Base-by-base conservation (phyloP, 2,329 filamentous ascomycete species). In the Endoconidiophora laricicola region DNA sequence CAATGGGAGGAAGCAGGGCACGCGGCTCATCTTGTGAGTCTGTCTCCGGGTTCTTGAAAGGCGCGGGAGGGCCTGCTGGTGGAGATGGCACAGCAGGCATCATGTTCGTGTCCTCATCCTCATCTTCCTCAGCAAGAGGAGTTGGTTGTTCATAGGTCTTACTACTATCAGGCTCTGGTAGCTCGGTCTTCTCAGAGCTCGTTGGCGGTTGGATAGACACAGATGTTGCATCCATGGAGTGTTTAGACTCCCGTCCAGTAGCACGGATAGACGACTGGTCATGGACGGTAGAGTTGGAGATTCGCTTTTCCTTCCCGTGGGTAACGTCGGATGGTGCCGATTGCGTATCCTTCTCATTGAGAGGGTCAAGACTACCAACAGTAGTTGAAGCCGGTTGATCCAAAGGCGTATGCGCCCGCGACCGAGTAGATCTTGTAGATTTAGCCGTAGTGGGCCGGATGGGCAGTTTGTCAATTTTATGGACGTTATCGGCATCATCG, bases 1-100 rank as follows among this genome's bases (percentile, higher is more conserved):
- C 72, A 56, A 90, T 76, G 1, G 88, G 81, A n/a, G 87, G 87
- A 49, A 98, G 69, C 36, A 98, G 71, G 66, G 76, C 86, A 59
- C 76, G 77, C 66, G 59, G 73, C 63, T 23, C 33, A 3, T 52
- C 50, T 6, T 46, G 47, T 26, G n/a, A 23, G 12, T 46, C 48
- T 5, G 43, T 33, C 26, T 53, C 52, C 14, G 20, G 16, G 16
- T 44, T 45, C 24, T 40, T 24, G n/a, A 53, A 48, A 14, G 48
- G 48, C 6, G 40, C 36, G 12, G 52, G 52, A 24, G 63, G 18
- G 66, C 64, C 44, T 66, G 66, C 22, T 7, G 60, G 54, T 16
- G 48, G 72, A 61, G 56, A 70, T 61, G 54, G 65, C 56, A 56
- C 64, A 61, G 52, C 64, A 60, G 62, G 52, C 12, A 51, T 26